Conservation (phyloP, 108 stramenopile species). For the Asterionellopsis glacialis region DNA sequence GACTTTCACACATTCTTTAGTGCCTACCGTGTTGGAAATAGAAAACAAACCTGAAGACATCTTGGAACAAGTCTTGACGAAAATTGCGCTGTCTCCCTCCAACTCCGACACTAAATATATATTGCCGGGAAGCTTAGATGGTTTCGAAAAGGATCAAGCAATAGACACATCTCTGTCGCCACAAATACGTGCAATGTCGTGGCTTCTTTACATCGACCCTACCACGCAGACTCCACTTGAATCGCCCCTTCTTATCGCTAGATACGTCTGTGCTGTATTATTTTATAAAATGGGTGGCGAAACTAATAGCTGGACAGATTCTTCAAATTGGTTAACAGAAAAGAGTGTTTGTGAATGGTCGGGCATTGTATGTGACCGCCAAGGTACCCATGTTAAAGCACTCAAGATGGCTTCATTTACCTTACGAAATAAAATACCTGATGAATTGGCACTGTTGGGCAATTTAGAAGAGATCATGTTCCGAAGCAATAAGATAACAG, state of each 20-base stretch:
- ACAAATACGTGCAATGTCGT: constrained; percentile 9
- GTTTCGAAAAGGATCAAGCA: not conserved
- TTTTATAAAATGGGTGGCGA: constrained; percentile 42
- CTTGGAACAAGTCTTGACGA: not conserved
- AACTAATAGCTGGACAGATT: constrained; percentile 8
- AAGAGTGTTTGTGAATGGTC: constrained; percentile 22
- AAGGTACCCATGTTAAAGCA: not conserved
- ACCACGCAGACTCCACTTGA: not conserved
- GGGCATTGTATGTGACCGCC: constrained; percentile 9
- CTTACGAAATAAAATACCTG: constrained; percentile 6
- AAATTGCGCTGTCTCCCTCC: not conserved
- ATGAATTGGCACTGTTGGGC: not conserved
- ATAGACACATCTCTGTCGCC: not conserved
- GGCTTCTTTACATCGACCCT: constrained; percentile 16
- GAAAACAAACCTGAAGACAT: not conserved
- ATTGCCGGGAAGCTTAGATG: not conserved
- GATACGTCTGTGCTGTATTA: constrained; percentile 41
- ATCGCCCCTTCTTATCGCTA: constrained; percentile 7
- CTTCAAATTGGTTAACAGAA: constrained; percentile 12
- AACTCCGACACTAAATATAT: not conserved
- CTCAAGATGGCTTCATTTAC: constrained; percentile 3
- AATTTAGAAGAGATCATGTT: constrained; percentile 3
- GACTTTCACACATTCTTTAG: too few relatives aligned
- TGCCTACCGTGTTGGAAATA: not conserved
- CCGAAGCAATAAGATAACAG: constrained; percentile 12